Evolutionary conservation across 2,329 filamentous ascomycete genomes (phyloP), one percentile per base, ranked within the genome.

Genomic region (Dactylella cylindrospora): DNA sequence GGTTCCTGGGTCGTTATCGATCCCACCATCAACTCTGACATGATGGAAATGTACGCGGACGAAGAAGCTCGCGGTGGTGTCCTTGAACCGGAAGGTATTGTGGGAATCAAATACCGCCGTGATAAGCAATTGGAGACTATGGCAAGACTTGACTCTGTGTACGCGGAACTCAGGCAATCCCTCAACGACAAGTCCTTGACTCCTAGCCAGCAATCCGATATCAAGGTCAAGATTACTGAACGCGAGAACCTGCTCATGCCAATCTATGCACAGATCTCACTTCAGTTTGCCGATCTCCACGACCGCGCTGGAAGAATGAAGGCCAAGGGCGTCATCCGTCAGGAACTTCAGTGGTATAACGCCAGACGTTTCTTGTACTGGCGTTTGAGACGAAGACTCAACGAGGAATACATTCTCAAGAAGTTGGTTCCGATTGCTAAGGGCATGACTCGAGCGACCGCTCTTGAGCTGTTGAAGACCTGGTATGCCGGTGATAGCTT

Each of bases 1-100:
- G 93, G 93, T 70, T 98, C 93, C 65, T 98, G 93, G 93, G 93
- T 98, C 73, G 93, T 98, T 46, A 89, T 98, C 66, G 93, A 98
- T 73, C 93, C 93, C 41, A 97, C 93, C 67, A 98, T 98, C 79
- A 97, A 98, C 79, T 84, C 90, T 13, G 83, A 88, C 39, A 85
- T 84, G 71, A 98, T 98, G 93, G 93, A 98, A 76, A 98, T 98
- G 93, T 98, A 98, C 73, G 93, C 93, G 52, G 93, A 98, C 71
- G 84, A 87, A 67, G 91, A 98, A 67, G 80, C 93, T 53, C 93
- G 93, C 64, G 93, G 91, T 76, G 93, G 93, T 85, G 90, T 98
- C 40, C 82, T 98, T 66, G 93, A 98, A 75, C 93, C 93, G 5
- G 93, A 98, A 74, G 93, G 93, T 78, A 97, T 97, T 72, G 85